Evolutionary conservation across 495 filamentous ascomycete species (phyloP).

Genomic region (Aspergillus taichungensis): DNA sequence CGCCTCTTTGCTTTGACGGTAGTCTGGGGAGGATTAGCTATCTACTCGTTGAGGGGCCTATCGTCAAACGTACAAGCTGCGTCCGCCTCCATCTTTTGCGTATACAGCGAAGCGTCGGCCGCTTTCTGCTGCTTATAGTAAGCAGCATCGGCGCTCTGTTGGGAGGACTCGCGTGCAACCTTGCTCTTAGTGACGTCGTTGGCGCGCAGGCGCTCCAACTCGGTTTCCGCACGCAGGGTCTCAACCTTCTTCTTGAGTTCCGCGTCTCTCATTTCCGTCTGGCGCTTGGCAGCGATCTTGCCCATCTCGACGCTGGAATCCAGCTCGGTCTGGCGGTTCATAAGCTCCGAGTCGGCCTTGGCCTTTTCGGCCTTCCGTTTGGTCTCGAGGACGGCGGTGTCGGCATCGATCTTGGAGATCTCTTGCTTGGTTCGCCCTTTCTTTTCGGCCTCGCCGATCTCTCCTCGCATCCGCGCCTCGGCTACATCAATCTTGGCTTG

Average conservation of each 20-base stretch:
- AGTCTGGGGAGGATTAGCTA: constrained; percentile 14
- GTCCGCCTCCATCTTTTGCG: constrained; percentile 46
- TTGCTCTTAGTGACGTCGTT: constrained; percentile 68
- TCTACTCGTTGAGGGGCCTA: constrained; percentile 27
- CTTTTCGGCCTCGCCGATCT: constrained; percentile 71
- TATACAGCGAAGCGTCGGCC: constrained; percentile 53
- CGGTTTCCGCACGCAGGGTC: constrained; percentile 63
- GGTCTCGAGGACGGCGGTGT: constrained; percentile 73
- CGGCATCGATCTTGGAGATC: constrained; percentile 73
- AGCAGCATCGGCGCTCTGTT: constrained; percentile 63
- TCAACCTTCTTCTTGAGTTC: constrained; percentile 70
- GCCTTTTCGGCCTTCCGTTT: constrained; percentile 74
- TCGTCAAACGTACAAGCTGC: constrained; percentile 29
- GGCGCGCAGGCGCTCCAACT: constrained; percentile 68
- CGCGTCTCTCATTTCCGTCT: constrained; percentile 62
- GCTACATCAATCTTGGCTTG: constrained; percentile 74
- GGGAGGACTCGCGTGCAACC: constrained; percentile 60
- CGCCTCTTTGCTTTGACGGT: constrained; percentile 45
- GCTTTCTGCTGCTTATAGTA: constrained; percentile 36
- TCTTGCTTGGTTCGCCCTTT: constrained; percentile 69
- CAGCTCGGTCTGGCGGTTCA: constrained; percentile 60
- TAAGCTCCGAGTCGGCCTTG: constrained; percentile 62
- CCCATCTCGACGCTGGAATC: constrained; percentile 61
- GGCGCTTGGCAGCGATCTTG: constrained; percentile 60
- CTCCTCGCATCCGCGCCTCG: constrained; percentile 66